Evolutionary conservation across 768 basidiomycete genomes (phyloP), one percentile per base, ranked within the genome.

Genomic region (Hydnomerulius pinastri): DNA sequence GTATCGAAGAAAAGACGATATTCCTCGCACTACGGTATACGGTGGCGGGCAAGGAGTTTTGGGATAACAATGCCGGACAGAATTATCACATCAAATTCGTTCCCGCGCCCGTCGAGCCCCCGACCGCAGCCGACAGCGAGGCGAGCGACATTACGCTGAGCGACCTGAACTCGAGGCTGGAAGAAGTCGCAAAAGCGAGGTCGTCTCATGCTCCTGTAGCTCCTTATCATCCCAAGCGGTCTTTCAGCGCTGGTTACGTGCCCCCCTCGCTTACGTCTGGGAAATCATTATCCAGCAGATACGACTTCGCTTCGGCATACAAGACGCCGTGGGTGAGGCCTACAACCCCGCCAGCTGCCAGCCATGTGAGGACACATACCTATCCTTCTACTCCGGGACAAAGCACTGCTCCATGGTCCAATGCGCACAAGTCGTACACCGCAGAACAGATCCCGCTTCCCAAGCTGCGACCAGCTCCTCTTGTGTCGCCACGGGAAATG

Each of bases 11-110:
- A 46, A 93, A 92, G 77, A 87, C 82, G 21, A 75, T 99, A 61
- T 77, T 84, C 54, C 64, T 97, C 38, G 92, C 90, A 2, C 70
- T 98, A 39, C 74, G 90, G 46, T 93, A 88, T 60, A 67, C 73
- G 11, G 81, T 85, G 21, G 82, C 71, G 4, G 89, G 88, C 0
- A 71, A 74, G 56, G 94, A 98, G 67, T 79, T 87, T 50, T 98
- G 96, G 96, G 96, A 98, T 68, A 95, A 91, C 72, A 96, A 97
- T 63, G 65, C 59, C 21, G 86, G 87, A 2, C 65, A 75, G 46
- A 91, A 98, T 64, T 98, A 96, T 67, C 73, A 81, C 40, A 80
- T 90, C 47, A 80, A 76, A 48, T 95, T 98, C 63, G 70, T 68
- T 47, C 55, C 54, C 13, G 40, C 38, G 50, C 59, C 61, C 46